Percentiles rank a stretch among this genome's conserved stretches.
Evolutionary conservation across 2,329 filamentous ascomycete genomes (phyloP).

Genomic region (Alternaria hordeiaustralica): DNA sequence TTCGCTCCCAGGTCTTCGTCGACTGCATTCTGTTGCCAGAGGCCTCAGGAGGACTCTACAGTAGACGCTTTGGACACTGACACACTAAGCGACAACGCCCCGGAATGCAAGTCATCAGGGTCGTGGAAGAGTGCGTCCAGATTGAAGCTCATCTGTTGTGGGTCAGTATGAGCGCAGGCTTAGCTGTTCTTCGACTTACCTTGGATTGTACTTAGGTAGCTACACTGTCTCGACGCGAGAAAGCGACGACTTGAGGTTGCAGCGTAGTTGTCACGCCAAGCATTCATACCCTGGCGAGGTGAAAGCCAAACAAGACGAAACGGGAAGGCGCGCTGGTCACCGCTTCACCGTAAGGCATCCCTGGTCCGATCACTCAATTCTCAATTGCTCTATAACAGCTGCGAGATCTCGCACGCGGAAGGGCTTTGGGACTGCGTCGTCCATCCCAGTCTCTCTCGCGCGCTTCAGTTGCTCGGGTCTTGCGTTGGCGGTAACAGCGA

Average conservation of each 20-base stretch:
- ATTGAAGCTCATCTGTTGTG: constrained; percentile 10
- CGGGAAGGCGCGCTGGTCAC: background rate
- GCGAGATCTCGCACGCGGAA: constrained; percentile 1
- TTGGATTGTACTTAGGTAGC: background rate
- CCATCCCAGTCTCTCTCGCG: constrained; percentile 5
- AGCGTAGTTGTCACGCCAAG: background rate
- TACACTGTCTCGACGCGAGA: background rate
- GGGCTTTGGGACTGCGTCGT: constrained; percentile 5
- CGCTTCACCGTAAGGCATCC: background rate
- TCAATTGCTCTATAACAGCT: background rate
- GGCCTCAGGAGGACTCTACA: background rate
- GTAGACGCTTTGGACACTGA: background rate
- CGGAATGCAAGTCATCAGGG: background rate
- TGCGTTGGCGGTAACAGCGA: constrained; percentile 40
- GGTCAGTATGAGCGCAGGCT: background rate
- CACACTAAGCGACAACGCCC: background rate
- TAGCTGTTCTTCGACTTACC: background rate
- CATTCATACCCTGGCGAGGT: background rate
- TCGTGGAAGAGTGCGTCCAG: constrained; percentile 12
- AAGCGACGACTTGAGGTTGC: background rate
- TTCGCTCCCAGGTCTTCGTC: background rate
- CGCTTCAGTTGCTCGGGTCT: constrained; percentile 29
- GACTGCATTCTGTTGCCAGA: background rate
- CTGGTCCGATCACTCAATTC: background rate
- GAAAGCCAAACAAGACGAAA: background rate